Conservation (phyloP, 208 protist genomes). For the Leishmania tropica region DNA sequence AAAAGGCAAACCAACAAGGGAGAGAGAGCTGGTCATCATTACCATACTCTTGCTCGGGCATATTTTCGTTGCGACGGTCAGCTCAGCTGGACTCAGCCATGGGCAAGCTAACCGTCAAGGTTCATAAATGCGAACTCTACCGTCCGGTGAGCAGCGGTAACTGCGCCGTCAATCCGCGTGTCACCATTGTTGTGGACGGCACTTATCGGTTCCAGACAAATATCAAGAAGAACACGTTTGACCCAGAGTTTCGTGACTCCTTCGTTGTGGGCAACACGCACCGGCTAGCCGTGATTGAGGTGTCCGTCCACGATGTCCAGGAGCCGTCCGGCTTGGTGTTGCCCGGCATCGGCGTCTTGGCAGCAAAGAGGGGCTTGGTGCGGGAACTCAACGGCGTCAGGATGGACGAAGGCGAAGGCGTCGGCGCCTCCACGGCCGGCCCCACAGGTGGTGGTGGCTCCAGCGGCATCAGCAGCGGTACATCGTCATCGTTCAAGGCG, state of each 20-base stretch:
- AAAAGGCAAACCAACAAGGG: background rate
- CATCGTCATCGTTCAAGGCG: background rate
- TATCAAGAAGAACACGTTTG: slow-evolving; percentile 43
- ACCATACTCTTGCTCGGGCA: background rate
- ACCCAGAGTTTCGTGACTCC: slow-evolving; percentile 54
- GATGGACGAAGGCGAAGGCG: slow-evolving; percentile 13
- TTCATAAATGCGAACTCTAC: slow-evolving; percentile 55
- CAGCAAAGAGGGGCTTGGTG: slow-evolving; percentile 24
- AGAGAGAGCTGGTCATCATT: background rate
- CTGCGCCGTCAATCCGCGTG: slow-evolving; percentile 45
- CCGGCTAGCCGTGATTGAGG: slow-evolving; percentile 70
- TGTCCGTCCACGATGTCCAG: slow-evolving; percentile 58
- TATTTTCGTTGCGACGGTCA: background rate
- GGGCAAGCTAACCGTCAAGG: slow-evolving; percentile 64
- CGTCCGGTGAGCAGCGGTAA: slow-evolving; percentile 33
- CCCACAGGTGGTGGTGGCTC: background rate
- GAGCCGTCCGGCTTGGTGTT: slow-evolving; percentile 37
- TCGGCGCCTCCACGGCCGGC: background rate
- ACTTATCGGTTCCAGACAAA: slow-evolving; percentile 74
- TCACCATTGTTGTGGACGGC: slow-evolving; percentile 66
- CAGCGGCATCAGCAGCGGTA: background rate
- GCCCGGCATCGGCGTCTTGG: slow-evolving; percentile 29
- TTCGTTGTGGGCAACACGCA: slow-evolving; percentile 85
- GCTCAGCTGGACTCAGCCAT: slow-evolving; percentile 26
- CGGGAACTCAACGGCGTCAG: slow-evolving; percentile 8